Percentiles rank a stretch among this genome's conserved stretches.
phyloP scores from a whole-genome alignment of 2,329 filamentous ascomycete genomes.

The Paracamarosporium sp. region DNA sequence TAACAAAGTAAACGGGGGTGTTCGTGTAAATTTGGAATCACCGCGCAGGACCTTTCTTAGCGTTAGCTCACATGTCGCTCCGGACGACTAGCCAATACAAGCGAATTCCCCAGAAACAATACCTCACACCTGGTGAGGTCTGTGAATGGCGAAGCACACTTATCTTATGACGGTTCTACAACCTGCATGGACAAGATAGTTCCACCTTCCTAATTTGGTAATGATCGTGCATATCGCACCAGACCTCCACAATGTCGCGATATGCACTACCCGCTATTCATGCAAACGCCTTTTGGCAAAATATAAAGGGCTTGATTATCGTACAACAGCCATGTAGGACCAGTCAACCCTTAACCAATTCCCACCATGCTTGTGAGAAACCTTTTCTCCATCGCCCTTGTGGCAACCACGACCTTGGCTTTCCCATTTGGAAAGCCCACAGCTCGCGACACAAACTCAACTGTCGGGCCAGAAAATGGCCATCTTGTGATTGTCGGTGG shows the following conservation, averaged over 20 bases:
- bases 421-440: background rate
- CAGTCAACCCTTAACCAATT: background rate
- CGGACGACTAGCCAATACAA: too few relatives aligned
- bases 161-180: background rate
- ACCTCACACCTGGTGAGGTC: too few relatives aligned
- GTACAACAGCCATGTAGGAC: background rate
- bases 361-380: constrained; percentile 17
- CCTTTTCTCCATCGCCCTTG: constrained; percentile 11
- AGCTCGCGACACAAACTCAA: constrained; percentile 17
- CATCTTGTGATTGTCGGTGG: constrained; percentile 33
- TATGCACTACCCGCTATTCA: background rate
- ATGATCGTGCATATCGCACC: background rate
- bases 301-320: background rate
- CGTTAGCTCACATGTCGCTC: too few relatives aligned
- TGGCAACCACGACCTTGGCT: constrained; percentile 12
- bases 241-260: constrained; percentile 7
- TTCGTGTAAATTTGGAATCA: too few relatives aligned
- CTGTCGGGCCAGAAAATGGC: constrained; percentile 30
- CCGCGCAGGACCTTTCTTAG: too few relatives aligned
- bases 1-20: too few relatives aligned
- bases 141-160: background rate
- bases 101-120: too few relatives aligned
- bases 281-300: background rate
- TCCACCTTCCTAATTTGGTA: constrained; percentile 3
- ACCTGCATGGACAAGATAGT: background rate